Conservation (phyloP, 139 green algal genomes). For the Yamagishiella unicocca region DNA sequence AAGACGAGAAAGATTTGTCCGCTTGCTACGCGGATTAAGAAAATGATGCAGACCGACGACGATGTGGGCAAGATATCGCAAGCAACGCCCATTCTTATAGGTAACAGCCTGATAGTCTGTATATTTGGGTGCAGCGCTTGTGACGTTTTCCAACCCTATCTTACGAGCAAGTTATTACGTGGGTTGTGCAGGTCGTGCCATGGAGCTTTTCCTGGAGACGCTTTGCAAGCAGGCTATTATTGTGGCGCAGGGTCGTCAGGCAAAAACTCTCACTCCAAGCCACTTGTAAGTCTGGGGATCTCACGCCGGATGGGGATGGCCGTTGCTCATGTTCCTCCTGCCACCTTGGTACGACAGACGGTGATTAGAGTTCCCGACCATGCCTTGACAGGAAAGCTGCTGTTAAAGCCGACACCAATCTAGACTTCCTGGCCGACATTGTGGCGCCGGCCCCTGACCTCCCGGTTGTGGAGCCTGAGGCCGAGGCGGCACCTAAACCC, state of each 20-base stretch:
- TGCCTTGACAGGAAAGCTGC: constrained; percentile 66
- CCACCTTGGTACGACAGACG: not conserved
- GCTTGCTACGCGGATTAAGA: constrained; percentile 88
- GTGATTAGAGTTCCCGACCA: not conserved
- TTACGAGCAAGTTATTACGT: too few species aligned
- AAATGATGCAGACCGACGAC: constrained; percentile 96
- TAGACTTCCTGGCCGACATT: constrained; percentile 87
- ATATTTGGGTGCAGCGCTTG: not conserved
- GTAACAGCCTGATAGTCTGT: too few species aligned
- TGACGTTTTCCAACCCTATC: not conserved
- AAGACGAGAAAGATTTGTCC: constrained; percentile 67
- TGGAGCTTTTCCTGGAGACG: constrained; percentile 91
- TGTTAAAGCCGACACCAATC: constrained; percentile 66
- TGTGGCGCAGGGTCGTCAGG: constrained; percentile 73
- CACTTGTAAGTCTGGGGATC: constrained; percentile 80
- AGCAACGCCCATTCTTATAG: constrained; percentile 89
- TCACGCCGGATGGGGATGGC: too few species aligned
- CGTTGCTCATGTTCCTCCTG: not conserved
- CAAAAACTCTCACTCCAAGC: constrained; percentile 79
- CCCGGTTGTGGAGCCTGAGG: constrained; percentile 42
- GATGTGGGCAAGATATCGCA: constrained; percentile 96
- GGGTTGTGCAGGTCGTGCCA: constrained; percentile 83
- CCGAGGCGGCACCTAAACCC: constrained; percentile 47
- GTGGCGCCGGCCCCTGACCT: constrained; percentile 81
- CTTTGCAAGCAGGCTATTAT: constrained; percentile 74